Evolutionary conservation across 192 early-diverging fungal genomes (phyloP).

Genomic region (Coemansia aciculifera): DNA sequence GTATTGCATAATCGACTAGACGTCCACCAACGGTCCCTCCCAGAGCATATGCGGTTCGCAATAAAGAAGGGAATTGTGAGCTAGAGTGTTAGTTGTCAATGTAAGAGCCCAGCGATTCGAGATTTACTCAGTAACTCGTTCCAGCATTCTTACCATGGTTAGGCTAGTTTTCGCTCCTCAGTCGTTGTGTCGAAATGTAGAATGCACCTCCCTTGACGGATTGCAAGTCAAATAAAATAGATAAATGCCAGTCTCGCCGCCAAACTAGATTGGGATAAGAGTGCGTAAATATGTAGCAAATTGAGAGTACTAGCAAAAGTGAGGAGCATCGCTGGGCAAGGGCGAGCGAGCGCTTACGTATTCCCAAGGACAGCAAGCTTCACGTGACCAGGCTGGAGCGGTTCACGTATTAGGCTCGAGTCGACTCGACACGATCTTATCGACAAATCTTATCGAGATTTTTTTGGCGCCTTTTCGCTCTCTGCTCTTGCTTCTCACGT

Average conservation of each 20-base stretch:
- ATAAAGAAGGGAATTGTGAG: neutral
- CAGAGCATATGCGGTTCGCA: neutral
- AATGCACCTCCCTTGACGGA: neutral
- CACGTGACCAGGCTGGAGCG: slow-evolving; percentile 10
- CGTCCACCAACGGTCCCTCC: neutral
- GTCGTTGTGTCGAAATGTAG: neutral
- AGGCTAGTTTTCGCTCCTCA: neutral
- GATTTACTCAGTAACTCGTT: neutral
- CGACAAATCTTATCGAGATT: neutral
- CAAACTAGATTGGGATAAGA: neutral
- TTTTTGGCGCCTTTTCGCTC: neutral
- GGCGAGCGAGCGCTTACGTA: slow-evolving; percentile 16
- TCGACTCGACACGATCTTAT: slow-evolving; percentile 1
- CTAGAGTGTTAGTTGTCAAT: neutral
- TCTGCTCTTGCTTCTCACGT: slow-evolving; percentile 1
- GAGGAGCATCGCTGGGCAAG: neutral
- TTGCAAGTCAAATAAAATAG: neutral
- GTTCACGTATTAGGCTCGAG: neutral
- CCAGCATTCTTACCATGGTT: slow-evolving; percentile 19
- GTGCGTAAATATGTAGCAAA: neutral
- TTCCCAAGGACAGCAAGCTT: neutral
- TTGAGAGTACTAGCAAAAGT: neutral
- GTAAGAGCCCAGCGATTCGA: too few species aligned
- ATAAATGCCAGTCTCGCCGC: neutral
- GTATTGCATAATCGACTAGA: slow-evolving; percentile 85